Evolutionary conservation across 805 yeast genomes (phyloP), one percentile per base, ranked within the genome.

Genomic region (Scheffersomyces stipitis): DNA sequence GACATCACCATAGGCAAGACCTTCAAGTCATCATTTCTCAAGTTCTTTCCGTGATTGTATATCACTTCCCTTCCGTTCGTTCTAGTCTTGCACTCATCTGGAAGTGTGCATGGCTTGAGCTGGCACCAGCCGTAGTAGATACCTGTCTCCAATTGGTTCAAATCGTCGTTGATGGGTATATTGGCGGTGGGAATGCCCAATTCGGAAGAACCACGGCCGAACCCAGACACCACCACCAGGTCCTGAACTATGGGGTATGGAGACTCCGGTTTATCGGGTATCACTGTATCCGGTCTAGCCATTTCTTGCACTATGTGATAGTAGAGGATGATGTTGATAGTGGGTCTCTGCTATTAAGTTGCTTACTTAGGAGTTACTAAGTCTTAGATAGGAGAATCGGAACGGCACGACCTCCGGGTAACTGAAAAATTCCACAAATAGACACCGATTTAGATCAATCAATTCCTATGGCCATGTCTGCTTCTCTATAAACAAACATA

Each of bases 161-260:
- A 51, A 3, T 59, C 41, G 0, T 77, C 72, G 15, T 76, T 64
- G 3, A 86, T 75, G 1, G 87, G 84, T 4, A 91, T 76, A 53
- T 91, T 91, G 5, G 97, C 98, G 0, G 99, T 93, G 2, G 99
- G 99, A 30, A 89, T 84, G 0, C 98, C 98, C 28, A 93, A 71
- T 48, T 88, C 96, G 0, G 93, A 61, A 0, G 97, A 87, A 0
- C 99, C 99, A 37, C 99, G 75, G 4, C 99, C 99, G 62, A 87
- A 93, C 0, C 99, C 99, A 20, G 90, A 72, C 14, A 81, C 71
- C 18, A 86, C 73, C 18, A 66, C 65, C 10, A 81, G 64, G 31
- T 61, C 57, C 12, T 56, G 61, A 4, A 71, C 62, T 3, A 71
- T 58, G 0, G 75, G 75, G 36, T 73, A 67, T 0, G 90, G 90